A percentile compares a stretch with the other conserved stretches of the same genome.
Conservation (phyloP, 805 yeast species). For the Kurtzmaniella cleridarum region DNA sequence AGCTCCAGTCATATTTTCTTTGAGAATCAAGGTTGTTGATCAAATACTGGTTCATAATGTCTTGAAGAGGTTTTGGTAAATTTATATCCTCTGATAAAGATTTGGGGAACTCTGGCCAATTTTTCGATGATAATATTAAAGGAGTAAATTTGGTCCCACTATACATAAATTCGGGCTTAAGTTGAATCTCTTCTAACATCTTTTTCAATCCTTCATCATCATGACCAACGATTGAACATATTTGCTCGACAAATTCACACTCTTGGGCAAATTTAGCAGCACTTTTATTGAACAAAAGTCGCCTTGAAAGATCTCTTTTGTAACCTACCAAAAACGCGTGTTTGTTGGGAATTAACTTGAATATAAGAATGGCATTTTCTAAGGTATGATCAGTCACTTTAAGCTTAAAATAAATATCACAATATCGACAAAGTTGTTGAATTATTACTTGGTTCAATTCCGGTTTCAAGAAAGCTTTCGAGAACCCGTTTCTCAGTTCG, state of each 20-base stretch:
- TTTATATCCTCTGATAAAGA: slow-evolving; percentile 13
- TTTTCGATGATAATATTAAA: slow-evolving; percentile 26
- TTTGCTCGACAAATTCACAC: slow-evolving; percentile 16
- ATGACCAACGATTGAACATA: slow-evolving; percentile 26
- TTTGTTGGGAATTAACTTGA: slow-evolving; percentile 30
- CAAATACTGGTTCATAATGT: slow-evolving; percentile 15
- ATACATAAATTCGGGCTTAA: slow-evolving; percentile 14
- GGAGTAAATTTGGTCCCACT: slow-evolving; percentile 21
- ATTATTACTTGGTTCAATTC: slow-evolving; percentile 13
- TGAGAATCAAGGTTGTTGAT: slow-evolving; percentile 8
- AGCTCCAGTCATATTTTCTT: slow-evolving; percentile 37
- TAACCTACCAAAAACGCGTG: slow-evolving; percentile 24
- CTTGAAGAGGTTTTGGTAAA: slow-evolving; percentile 19
- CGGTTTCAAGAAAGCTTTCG: slow-evolving; percentile 8
- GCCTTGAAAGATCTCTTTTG: slow-evolving; percentile 30
- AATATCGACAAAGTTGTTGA: slow-evolving; percentile 22
- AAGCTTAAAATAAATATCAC: slow-evolving; percentile 24
- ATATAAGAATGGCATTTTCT: slow-evolving; percentile 18
- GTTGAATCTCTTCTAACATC: slow-evolving; percentile 31
- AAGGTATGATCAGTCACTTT: slow-evolving; percentile 10
- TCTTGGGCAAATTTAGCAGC: slow-evolving; percentile 15
- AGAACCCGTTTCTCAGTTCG: slow-evolving; percentile 26
- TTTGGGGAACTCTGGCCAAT: slow-evolving; percentile 38
- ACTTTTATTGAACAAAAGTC: slow-evolving; percentile 25
- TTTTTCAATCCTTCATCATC: slow-evolving; percentile 23